Base-by-base conservation (phyloP, 2,329 filamentous ascomycete species). In the Sclerotinia glacialis region DNA sequence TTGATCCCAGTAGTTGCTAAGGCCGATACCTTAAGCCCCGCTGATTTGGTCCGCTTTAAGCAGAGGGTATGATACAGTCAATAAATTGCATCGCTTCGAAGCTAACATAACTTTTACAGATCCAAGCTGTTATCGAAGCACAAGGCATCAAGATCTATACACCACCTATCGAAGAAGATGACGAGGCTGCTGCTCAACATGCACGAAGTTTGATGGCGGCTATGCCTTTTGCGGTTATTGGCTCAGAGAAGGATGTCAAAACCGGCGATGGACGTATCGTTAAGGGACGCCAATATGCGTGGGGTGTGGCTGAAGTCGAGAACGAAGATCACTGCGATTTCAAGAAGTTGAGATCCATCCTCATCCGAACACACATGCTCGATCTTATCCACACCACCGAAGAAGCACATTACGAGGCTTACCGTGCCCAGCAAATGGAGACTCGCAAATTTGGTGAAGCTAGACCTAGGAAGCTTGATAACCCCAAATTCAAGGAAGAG, bases 401-500 rank as follows among this genome's bases (percentile, higher is more conserved):
- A 83, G 95, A 99, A 85, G 89, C 93, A 76, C 95, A 99, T 86
- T 99, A 99, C 84, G 95, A 99, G 82, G 94, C 92, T 69, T 99
- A 99, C 85, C 94, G 95, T 76, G 95, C 95, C 65, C 92, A 96
- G 81, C 96, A 99, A 83, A 99, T 99, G 95, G 95, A 99, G 85
- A 99, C 95, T 61, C 89, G 95, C 82, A 99, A 99, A 83, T 98
- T 99, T 75, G 95, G 95, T 81, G 96, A 99, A 83, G 94, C 93
- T 68, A 89, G 94, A 73, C 95, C 95, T 74, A 87, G 94, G 81
- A 99, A 99, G 87, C 85, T 99, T 75, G 95, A 99, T 83, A 99
- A 99, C 85, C 95, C 95, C 82, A 99, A 99, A 85, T 99, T 98
- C 87, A 99, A 99, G 88, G 95, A 99, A 80, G 95, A 99, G 82